Evolutionary conservation across 148 eudicot genomes (phyloP).

Genomic region (Fagopyrum tataricum): DNA sequence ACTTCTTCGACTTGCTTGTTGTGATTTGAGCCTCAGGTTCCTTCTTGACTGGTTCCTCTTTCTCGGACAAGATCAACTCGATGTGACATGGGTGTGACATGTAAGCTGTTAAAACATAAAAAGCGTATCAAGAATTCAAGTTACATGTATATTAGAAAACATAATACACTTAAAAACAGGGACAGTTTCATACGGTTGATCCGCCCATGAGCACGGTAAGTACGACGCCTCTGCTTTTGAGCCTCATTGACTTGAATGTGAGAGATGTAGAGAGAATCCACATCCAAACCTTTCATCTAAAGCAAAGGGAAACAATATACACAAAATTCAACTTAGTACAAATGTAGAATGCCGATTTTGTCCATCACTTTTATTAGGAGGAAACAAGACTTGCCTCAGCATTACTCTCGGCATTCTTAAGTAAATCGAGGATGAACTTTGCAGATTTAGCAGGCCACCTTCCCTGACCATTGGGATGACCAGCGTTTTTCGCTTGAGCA

Average conservation of each 20-base stretch:
- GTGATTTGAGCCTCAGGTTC: constrained; percentile 22
- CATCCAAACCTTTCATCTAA: constrained; percentile 81
- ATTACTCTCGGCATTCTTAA: constrained; percentile 93
- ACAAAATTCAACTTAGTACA: background rate
- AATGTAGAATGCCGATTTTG: background rate
- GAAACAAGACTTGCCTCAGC: constrained; percentile 48
- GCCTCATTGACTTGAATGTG: too few species aligned
- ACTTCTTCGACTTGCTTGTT: background rate
- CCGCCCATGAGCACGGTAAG: constrained; percentile 92
- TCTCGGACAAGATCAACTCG: constrained; percentile 78
- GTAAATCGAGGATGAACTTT: constrained; percentile 65
- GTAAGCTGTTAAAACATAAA: constrained; percentile 44
- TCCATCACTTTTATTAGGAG: too few species aligned
- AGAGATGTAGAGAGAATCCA: constrained; percentile 76
- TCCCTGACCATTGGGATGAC: constrained; percentile 66
- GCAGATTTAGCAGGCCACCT: too few species aligned
- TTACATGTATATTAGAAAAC: background rate
- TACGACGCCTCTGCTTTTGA: constrained; percentile 80
- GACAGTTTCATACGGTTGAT: constrained; percentile 53
- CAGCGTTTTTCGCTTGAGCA: constrained; percentile 65
- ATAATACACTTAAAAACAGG: background rate
- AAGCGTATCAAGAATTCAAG: background rate
- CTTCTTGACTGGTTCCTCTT: constrained; percentile 81
- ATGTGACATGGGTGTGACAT: constrained; percentile 96
- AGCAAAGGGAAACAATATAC: background rate